Conservation (phyloP, 78 protist species). For the Mantamonas sphyraenae region DNA sequence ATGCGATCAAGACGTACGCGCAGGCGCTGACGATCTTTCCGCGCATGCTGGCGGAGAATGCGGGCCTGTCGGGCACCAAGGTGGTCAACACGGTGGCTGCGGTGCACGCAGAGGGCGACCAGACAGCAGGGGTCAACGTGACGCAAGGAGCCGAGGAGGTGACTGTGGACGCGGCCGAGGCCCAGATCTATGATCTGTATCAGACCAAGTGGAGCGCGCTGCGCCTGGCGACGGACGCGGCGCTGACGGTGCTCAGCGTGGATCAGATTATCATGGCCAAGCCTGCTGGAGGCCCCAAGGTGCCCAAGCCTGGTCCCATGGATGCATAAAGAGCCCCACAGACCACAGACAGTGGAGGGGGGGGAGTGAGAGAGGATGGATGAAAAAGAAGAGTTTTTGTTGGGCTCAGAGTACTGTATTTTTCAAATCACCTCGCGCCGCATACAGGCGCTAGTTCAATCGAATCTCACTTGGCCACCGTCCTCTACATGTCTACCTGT, state of each 20-base stretch:
- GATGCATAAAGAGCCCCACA: no score
- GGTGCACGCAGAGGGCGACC: conserved; percentile 78
- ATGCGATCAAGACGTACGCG: conserved; percentile 85
- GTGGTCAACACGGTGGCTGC: conserved; percentile 71
- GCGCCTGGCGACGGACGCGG: conserved; percentile 93
- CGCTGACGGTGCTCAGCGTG: conserved; percentile 92
- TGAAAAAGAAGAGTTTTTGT: no score
- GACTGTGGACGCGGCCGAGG: conserved; percentile 30
- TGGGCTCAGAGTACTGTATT: no score
- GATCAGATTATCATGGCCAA: conserved; percentile 97
- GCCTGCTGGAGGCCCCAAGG: conserved; percentile 94
- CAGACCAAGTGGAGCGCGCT: conserved; percentile 40
- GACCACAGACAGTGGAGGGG: no score
- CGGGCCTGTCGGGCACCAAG: conserved; percentile 75
- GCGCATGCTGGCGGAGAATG: conserved; percentile 90
- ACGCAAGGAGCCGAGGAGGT: conserved; percentile 4
- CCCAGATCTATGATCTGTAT: conserved; percentile 64
- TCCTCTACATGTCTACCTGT: no score
- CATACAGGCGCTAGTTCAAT: no score
- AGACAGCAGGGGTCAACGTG: conserved; percentile 78
- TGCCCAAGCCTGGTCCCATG: no score
- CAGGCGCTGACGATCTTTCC: conserved; percentile 92
- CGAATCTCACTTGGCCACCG: no score
- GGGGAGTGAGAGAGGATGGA: no score
- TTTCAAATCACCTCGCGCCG: no score